These are phyloP conservation scores for Echium plantagineum DNA, from an alignment of 257 asterid species.

Conservation along the genomic window DNA sequence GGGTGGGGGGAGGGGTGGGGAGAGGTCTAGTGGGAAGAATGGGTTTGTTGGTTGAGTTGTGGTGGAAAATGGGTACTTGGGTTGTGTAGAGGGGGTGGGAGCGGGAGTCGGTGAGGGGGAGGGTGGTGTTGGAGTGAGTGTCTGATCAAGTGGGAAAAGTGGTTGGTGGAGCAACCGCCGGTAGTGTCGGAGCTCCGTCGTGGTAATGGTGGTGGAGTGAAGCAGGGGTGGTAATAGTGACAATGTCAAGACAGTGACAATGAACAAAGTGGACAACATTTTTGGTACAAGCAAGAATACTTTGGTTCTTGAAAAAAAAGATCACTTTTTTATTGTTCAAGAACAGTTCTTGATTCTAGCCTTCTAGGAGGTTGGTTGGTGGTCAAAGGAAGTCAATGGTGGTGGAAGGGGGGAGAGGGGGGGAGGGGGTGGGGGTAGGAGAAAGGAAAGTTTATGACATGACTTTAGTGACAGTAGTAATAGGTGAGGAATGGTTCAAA, in stretches of 20 bases:
- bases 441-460: background rate
- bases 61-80: conserved; percentile 20
- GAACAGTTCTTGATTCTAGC: background rate
- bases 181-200: conserved; percentile 13
- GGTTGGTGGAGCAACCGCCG: conserved; percentile 73
- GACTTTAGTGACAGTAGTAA: too few species aligned
- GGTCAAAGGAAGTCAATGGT: background rate
- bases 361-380: too few species aligned
- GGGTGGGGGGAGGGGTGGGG: conserved; percentile 45
- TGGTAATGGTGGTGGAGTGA: conserved; percentile 19
- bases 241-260: conserved; percentile 1
- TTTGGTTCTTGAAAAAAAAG: background rate
- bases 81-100: conserved; percentile 31
- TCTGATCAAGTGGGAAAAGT: conserved; percentile 29
- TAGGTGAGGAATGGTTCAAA: background rate
- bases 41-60: conserved; percentile 39
- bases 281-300: background rate
- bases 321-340: background rate
- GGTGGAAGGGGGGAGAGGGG: background rate
- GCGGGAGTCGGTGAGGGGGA: conserved; percentile 23
- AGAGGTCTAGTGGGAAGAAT: conserved; percentile 42
- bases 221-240: background rate
- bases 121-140: conserved; percentile 29
- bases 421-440: background rate
- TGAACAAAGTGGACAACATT: conserved; percentile 8